Conservation (phyloP, 257 asterid genomes). For the Penstemon eatonii region DNA sequence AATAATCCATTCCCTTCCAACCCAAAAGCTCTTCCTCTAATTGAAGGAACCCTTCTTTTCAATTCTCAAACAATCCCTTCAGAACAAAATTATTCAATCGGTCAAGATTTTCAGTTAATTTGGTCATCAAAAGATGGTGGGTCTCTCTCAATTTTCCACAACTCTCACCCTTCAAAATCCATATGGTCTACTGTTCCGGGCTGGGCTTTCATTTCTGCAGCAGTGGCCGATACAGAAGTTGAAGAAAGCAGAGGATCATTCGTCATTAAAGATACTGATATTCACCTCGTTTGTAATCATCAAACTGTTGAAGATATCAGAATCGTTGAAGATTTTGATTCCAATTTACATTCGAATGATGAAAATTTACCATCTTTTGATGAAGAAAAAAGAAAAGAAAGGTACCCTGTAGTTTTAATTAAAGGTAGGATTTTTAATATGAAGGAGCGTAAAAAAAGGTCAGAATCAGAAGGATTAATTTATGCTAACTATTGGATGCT, state of each 20-base stretch:
- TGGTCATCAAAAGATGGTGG: conserved; percentile 78
- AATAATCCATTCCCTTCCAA: conserved; percentile 82
- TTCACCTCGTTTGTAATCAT: conserved; percentile 63
- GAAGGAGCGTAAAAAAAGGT: conserved; percentile 35
- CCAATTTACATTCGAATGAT: conserved; percentile 17
- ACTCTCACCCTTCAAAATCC: conserved; percentile 54
- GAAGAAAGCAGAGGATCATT: conserved; percentile 96
- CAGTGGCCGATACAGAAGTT: conserved; percentile 76
- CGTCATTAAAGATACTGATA: conserved; percentile 54
- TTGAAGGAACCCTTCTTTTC: conserved; percentile 47
- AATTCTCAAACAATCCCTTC: conserved; percentile 45
- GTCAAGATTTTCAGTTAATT: conserved; percentile 61
- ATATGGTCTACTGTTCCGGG: conserved; percentile 83
- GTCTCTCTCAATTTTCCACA: conserved; percentile 55
- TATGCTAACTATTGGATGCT: conserved; percentile 73
- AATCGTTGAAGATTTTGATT: conserved; percentile 37
- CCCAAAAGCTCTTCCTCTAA: conserved; percentile 48
- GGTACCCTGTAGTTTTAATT: conserved; percentile 50
- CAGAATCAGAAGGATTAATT: conserved; percentile 11
- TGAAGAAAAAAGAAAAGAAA: conserved; percentile 5
- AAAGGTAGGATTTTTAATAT: conserved; percentile 56
- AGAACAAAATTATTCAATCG: conserved; percentile 48
- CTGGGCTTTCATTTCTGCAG: conserved; percentile 81
- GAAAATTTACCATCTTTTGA: conserved; percentile 27
- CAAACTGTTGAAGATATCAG: conserved; percentile 70